Conservation (phyloP, 768 basidiomycete genomes). For the Tephrocybe rancida region DNA sequence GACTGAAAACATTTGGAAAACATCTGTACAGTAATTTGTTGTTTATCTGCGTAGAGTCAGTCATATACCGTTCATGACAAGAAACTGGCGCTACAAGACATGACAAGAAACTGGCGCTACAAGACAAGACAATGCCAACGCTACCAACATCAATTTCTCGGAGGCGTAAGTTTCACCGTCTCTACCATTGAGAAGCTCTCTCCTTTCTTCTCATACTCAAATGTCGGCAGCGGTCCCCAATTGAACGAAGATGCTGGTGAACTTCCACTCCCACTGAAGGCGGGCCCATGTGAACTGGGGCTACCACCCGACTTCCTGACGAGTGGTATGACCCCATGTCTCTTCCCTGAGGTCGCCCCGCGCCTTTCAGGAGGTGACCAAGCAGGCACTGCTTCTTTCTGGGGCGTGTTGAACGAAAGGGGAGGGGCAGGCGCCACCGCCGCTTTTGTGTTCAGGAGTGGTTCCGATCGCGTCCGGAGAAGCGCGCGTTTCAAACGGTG, state of each 20-base stretch:
- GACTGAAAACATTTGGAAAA: too few species aligned
- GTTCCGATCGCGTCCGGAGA: constrained; percentile 58
- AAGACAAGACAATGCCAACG: neutral
- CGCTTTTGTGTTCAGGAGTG: constrained; percentile 66
- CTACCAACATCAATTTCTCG: constrained; percentile 1
- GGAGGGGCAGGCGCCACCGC: constrained; percentile 35
- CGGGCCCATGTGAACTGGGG: constrained; percentile 12
- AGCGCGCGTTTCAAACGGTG: constrained; percentile 71
- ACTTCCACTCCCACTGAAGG: neutral
- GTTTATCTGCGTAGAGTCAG: too few species aligned
- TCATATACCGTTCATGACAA: too few species aligned
- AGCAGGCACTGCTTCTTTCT: constrained; percentile 24
- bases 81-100: too few species aligned
- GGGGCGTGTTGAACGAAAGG: constrained; percentile 38
- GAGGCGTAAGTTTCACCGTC: constrained; percentile 18
- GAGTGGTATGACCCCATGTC: constrained; percentile 41
- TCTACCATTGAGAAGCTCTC: constrained; percentile 21
- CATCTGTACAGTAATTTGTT: too few species aligned
- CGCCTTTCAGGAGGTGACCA: constrained; percentile 29
- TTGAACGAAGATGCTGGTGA: constrained; percentile 44
- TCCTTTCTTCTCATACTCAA: constrained; percentile 25
- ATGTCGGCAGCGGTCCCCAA: constrained; percentile 65
- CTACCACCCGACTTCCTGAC: constrained; percentile 31
- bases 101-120: too few species aligned
- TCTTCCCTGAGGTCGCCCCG: constrained; percentile 37